Evolutionary conservation across 495 filamentous ascomycete genomes (phyloP).

Genomic region (Aspergillus sparsus): DNA sequence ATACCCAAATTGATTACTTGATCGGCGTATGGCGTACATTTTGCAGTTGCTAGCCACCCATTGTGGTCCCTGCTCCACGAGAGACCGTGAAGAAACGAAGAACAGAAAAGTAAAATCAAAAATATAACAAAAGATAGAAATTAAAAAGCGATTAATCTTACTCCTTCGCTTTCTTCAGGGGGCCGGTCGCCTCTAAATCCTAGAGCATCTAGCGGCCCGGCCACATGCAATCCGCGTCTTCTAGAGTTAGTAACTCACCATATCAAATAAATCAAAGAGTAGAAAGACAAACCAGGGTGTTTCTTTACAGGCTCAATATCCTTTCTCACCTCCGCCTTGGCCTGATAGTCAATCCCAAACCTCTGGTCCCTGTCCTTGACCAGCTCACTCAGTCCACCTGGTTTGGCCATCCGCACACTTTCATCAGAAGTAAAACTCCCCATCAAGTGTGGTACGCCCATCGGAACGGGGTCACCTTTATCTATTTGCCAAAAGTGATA

Average conservation of each 20-base stretch:
- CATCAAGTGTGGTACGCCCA: constrained; percentile 79
- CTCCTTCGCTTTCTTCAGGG: too few species aligned
- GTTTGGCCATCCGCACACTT: constrained; percentile 53
- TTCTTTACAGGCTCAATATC: constrained; percentile 9
- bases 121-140: too few species aligned
- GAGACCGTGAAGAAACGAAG: too few species aligned
- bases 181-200: too few species aligned
- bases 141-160: too few species aligned
- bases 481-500: constrained; percentile 90
- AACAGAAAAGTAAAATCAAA: too few species aligned
- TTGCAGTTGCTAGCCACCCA: neutral
- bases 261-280: neutral
- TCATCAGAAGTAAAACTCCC: constrained; percentile 63
- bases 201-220: too few species aligned
- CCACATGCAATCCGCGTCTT: constrained; percentile 14
- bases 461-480: constrained; percentile 70
- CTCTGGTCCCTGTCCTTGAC: constrained; percentile 4
- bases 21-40: too few species aligned
- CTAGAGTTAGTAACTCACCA: neutral
- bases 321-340: neutral
- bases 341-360: constrained; percentile 6
- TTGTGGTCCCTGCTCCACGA: too few species aligned
- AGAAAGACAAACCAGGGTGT: constrained; percentile 12
- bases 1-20: too few species aligned
- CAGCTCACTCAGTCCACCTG: constrained; percentile 12